These are phyloP conservation scores for Coprinopsis sp. DNA, from an alignment of 768 basidiomycete species.

Conservation along the genomic window DNA sequence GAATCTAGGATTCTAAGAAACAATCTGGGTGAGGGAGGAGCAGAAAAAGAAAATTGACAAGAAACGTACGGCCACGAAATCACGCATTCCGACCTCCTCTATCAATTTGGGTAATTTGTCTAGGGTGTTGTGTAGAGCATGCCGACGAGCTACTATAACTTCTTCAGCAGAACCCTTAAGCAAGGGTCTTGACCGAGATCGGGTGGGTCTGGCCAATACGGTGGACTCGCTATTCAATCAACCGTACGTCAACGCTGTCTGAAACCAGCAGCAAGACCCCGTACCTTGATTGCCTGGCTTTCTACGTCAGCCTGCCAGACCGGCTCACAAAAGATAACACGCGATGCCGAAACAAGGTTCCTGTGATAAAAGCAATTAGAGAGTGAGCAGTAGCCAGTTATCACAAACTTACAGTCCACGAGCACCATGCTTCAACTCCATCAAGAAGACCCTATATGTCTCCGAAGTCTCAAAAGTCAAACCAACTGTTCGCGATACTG, in stretches of 20 bases:
- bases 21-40: background rate
- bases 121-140: slow-evolving; percentile 42
- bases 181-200: slow-evolving; percentile 75
- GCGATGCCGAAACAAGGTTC: slow-evolving; percentile 82
- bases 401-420: slow-evolving; percentile 70
- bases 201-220: slow-evolving; percentile 80
- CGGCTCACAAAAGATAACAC: slow-evolving; percentile 88
- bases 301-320: slow-evolving; percentile 92
- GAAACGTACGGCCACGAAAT: slow-evolving; percentile 60
- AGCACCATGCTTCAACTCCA: slow-evolving; percentile 84
- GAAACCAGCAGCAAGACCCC: background rate
- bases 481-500: slow-evolving; percentile 62
- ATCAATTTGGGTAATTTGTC: slow-evolving; percentile 55
- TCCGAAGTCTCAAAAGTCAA: slow-evolving; percentile 80
- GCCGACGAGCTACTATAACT: slow-evolving; percentile 63
- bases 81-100: slow-evolving; percentile 71
- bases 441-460: slow-evolving; percentile 69
- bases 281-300: slow-evolving; percentile 87
- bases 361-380: slow-evolving; percentile 31
- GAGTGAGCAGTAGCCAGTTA: background rate
- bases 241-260: background rate
- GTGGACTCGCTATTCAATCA: slow-evolving; percentile 55
- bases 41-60: background rate
- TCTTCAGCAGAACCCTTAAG: slow-evolving; percentile 78
- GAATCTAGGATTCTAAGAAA: slow-evolving; percentile 36